Conservation (phyloP, 495 filamentous ascomycete species). For the Aspergillus affinis region DNA sequence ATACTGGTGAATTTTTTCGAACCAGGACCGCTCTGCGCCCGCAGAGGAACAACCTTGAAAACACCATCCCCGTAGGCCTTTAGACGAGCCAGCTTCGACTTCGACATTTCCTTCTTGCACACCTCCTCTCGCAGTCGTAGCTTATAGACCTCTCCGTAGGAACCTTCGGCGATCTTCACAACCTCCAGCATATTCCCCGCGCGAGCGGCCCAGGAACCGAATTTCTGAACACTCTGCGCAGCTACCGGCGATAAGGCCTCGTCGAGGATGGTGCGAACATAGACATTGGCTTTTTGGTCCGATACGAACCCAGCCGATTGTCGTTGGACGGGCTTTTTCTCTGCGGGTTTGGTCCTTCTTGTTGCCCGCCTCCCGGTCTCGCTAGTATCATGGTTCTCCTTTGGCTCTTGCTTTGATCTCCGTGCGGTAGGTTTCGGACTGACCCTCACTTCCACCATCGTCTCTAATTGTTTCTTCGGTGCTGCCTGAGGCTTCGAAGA, state of each 20-base stretch:
- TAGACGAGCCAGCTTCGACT: slow-evolving; percentile 40
- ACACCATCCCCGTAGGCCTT: slow-evolving; percentile 44
- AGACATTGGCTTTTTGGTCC: slow-evolving; percentile 37
- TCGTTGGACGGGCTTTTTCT: slow-evolving; percentile 21
- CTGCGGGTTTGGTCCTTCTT: slow-evolving; percentile 19
- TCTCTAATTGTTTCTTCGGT: slow-evolving; percentile 19
- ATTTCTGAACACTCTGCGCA: slow-evolving; percentile 42
- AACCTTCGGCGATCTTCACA: slow-evolving; percentile 51
- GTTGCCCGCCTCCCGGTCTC: slow-evolving; percentile 16
- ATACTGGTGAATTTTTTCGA: slow-evolving; percentile 51
- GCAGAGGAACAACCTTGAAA: slow-evolving; percentile 52
- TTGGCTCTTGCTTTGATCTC: slow-evolving; percentile 3
- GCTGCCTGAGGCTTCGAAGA: slow-evolving; percentile 6
- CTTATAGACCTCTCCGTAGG: slow-evolving; percentile 53
- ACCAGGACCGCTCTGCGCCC: slow-evolving; percentile 42
- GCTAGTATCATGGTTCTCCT: background rate
- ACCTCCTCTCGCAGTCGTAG: slow-evolving; percentile 40
- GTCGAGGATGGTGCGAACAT: slow-evolving; percentile 40
- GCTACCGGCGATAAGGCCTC: slow-evolving; percentile 39
- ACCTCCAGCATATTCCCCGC: slow-evolving; percentile 44
- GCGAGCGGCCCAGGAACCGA: slow-evolving; percentile 42
- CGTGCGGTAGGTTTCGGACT: slow-evolving; percentile 5
- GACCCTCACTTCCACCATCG: slow-evolving; percentile 38
- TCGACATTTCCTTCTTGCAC: slow-evolving; percentile 39
- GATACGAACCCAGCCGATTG: slow-evolving; percentile 39